Conservation (phyloP, 306 rosid genomes). For the Oxytropis ochrocephala region DNA sequence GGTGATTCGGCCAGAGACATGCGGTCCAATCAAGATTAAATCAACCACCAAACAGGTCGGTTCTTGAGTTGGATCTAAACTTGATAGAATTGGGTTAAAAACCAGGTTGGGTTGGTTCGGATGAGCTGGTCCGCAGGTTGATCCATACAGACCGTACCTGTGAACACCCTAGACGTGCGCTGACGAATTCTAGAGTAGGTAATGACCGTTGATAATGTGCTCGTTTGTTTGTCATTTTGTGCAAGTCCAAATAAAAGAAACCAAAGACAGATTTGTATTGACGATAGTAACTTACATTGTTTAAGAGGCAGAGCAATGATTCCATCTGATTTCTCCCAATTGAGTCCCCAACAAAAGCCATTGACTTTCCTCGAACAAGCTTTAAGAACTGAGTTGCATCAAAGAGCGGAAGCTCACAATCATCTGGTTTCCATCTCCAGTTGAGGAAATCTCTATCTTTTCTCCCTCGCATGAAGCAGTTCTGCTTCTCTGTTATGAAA, state of each 20-base stretch:
- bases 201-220: too few species aligned
- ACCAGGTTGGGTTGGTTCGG: too few species aligned
- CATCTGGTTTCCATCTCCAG: slow-evolving; percentile 84
- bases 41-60: too few species aligned
- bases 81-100: too few species aligned
- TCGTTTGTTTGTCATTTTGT: too few species aligned
- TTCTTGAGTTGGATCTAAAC: too few species aligned
- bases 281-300: not conserved
- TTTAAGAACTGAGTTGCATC: slow-evolving; percentile 58
- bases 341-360: slow-evolving; percentile 90
- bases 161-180: too few species aligned
- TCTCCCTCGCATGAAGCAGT: slow-evolving; percentile 71
- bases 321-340: slow-evolving; percentile 78
- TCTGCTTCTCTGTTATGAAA: slow-evolving; percentile 50
- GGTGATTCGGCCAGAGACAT: too few species aligned
- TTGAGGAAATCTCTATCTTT: slow-evolving; percentile 54
- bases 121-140: too few species aligned
- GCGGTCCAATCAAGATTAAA: too few species aligned
- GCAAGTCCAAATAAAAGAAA: not conserved
- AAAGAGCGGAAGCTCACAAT: slow-evolving; percentile 64
- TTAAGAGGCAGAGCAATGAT: slow-evolving; percentile 70
- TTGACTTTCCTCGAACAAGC: slow-evolving; percentile 58
- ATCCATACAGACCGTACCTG: too few species aligned
- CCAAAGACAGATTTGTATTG: not conserved
- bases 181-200: too few species aligned